Evolutionary conservation across 2,329 filamentous ascomycete genomes (phyloP).

Genomic region (Xylaria sp.): DNA sequence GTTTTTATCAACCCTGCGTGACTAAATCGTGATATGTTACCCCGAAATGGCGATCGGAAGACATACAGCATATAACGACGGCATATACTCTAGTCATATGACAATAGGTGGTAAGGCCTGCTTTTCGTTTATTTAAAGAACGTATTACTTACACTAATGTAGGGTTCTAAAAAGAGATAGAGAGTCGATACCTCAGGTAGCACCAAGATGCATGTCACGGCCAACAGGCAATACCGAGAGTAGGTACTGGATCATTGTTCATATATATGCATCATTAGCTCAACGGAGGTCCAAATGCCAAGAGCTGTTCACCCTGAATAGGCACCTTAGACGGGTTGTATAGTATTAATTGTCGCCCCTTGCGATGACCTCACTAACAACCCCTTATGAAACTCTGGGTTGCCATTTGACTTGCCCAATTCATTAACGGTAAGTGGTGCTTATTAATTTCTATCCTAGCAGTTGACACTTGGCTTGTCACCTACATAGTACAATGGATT

Average conservation of each 20-base stretch:
- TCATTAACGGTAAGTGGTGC: constrained; percentile 1
- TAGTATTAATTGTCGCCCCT: constrained; percentile 12
- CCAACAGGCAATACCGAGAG: constrained; percentile 5
- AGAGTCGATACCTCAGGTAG: constrained; percentile 5
- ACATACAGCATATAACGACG: not conserved
- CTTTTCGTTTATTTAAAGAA: constrained; percentile 30
- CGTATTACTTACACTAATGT: constrained; percentile 21
- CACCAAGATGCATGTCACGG: constrained; percentile 22
- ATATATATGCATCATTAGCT: constrained; percentile 11
- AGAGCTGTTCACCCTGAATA: constrained; percentile 6
- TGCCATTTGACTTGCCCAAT: constrained; percentile 1
- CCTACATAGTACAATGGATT: constrained; percentile 1
- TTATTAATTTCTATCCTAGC: constrained; percentile 6
- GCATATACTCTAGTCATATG: constrained; percentile 5
- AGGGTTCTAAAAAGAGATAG: constrained; percentile 30
- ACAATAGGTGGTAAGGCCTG: not conserved
- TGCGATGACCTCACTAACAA: constrained; percentile 20
- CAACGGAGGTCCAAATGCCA: constrained; percentile 8
- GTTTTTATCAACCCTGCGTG: not conserved
- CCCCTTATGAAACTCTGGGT: constrained; percentile 13
- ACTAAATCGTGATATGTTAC: not conserved
- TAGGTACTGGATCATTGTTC: not conserved
- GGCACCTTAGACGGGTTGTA: not conserved
- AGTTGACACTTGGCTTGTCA: constrained; percentile 5
- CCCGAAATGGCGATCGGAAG: not conserved